Conservation (phyloP, 2,329 filamentous ascomycete genomes). For the Phaeosphaeria sp. region DNA sequence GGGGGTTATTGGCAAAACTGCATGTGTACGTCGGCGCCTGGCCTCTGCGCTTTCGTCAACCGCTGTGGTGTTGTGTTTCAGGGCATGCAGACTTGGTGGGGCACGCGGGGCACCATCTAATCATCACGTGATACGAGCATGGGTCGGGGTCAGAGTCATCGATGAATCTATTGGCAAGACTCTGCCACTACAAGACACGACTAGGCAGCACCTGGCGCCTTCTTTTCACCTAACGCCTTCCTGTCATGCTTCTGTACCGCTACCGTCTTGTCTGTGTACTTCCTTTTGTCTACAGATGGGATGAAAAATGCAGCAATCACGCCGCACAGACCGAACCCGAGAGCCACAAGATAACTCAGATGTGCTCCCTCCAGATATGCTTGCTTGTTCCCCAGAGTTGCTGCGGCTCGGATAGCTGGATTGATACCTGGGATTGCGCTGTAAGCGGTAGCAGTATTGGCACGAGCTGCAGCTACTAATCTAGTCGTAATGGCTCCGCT, state of each 20-base stretch:
- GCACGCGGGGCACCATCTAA: too few relatives aligned
- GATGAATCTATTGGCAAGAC: too few relatives aligned
- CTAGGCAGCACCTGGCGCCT: constrained; percentile 4
- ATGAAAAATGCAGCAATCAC: constrained; percentile 39
- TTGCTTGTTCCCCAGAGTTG: constrained; percentile 33
- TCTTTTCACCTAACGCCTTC: constrained; percentile 30
- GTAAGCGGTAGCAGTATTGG: constrained; percentile 35
- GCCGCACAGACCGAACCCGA: constrained; percentile 38
- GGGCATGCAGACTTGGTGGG: background rate
- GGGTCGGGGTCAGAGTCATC: too few relatives aligned
- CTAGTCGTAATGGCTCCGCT: constrained; percentile 13
- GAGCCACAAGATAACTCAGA: constrained; percentile 37
- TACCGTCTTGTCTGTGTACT: constrained; percentile 37
- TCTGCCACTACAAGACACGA: background rate
- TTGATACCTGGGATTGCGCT: constrained; percentile 37
- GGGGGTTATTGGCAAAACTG: background rate
- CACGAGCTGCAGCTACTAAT: constrained; percentile 29
- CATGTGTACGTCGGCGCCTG: background rate
- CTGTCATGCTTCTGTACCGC: constrained; percentile 36
- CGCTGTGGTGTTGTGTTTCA: background rate
- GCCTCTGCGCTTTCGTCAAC: background rate
- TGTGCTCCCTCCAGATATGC: constrained; percentile 36
- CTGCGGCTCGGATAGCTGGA: constrained; percentile 33
- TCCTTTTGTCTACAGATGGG: constrained; percentile 32
- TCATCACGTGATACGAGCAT: too few relatives aligned